Evolutionary conservation across 2,329 filamentous ascomycete species (phyloP), one percentile per base, ranked within the genome.

Genomic region (Pseudocercospora eumusae): DNA sequence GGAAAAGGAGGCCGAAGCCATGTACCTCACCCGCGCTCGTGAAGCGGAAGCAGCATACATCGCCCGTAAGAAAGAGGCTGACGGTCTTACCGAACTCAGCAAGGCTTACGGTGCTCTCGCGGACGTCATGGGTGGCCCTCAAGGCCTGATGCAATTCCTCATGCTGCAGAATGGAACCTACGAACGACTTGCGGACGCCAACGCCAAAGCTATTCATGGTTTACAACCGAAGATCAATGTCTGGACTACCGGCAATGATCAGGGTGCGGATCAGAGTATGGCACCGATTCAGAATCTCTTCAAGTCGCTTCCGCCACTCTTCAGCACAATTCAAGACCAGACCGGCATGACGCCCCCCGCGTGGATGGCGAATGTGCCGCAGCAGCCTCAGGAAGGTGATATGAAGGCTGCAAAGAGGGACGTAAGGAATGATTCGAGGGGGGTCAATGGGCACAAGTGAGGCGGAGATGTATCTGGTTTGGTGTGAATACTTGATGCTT

Each of bases 201-300:
- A 96, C 70, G 91, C 89, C 52, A 75, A 82, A 31, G 91, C 90
- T 31, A 85, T 96, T 73, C 82, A 85, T 56, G 91, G 91, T 25
- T 78, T 96, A 68, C 85, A 92, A 75, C 92, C 92, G 67, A 96
- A 96, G 87, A 95, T 96, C 79, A 92, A 88, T 65, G 87, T 93
- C 25, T 96, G 91, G 92, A 95, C 91, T 74, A 96, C 91, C 8
- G 90, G 90, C 0, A 73, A 71, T 45, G 81, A 73, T 15, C 78
- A 77, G 10, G 79, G 76, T n/a, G 78, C 84, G 59, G 87, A 90
- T 62, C 76, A 44, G 25, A 47, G 82, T 8, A 79, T 82, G 23
- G 84, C 84, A 1, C 70, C 70, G 0, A 70, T 71, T 45, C 83
- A 90, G 67, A 93, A 93, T 69, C 83, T 96, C 40, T 93, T 95